phyloP scores from a whole-genome alignment of 73 alveolate genomes.

The Paramecium pentaurelia region DNA sequence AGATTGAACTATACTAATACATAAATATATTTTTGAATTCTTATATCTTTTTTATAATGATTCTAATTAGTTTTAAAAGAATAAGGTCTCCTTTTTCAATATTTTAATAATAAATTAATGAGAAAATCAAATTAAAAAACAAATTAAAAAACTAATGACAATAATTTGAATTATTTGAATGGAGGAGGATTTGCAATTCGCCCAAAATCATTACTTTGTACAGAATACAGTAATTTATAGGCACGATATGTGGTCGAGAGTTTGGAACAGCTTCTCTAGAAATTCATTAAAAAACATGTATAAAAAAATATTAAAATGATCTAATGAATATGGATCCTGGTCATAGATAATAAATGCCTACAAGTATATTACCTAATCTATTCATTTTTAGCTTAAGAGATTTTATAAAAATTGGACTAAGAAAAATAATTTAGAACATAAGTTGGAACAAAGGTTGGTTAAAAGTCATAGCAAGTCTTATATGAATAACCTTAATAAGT shows the following conservation, averaged over 20 bases:
- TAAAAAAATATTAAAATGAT: constrained; percentile 29
- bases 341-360: constrained; percentile 36
- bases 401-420: not conserved
- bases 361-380: not conserved
- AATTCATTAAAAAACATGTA: constrained; percentile 50
- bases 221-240: not conserved
- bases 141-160: not conserved
- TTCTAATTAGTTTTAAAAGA: not conserved
- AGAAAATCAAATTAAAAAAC: not conserved
- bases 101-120: not conserved
- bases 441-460: not conserved
- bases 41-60: not conserved
- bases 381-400: not conserved
- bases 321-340: not conserved
- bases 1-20: not conserved
- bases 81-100: not conserved
- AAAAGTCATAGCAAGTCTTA: not conserved
- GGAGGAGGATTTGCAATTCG: constrained; percentile 9
- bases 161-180: not conserved
- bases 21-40: not conserved
- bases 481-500: constrained; percentile 8
- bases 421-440: not conserved
- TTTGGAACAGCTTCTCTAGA: constrained; percentile 50
- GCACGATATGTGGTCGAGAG: constrained; percentile 58
- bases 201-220: not conserved